Conservation (phyloP, 2,329 filamentous ascomycete species). For the Coniella vitis region DNA sequence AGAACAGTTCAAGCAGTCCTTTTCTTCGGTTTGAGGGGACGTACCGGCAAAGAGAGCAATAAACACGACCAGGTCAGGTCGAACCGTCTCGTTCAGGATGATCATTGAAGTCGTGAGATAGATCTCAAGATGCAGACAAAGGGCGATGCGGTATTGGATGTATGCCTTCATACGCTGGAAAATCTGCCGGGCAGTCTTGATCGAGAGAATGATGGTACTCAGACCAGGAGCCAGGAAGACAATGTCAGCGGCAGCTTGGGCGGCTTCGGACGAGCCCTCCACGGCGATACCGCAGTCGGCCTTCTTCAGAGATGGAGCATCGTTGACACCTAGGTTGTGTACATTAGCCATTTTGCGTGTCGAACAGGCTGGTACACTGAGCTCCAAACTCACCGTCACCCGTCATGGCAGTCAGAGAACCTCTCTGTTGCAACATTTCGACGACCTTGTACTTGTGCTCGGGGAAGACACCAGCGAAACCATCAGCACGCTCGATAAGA, state of each 20-base stretch:
- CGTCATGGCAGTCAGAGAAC: conserved; percentile 69
- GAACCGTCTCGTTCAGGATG: conserved; percentile 71
- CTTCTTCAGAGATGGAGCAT: conserved; percentile 67
- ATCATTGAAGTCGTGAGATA: conserved; percentile 74
- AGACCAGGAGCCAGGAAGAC: conserved; percentile 69
- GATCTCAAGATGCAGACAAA: conserved; percentile 67
- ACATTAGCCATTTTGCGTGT: neutral
- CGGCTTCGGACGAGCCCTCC: conserved; percentile 65
- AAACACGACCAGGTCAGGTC: conserved; percentile 69
- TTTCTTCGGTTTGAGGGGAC: too few relatives aligned
- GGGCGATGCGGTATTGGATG: conserved; percentile 70
- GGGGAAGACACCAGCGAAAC: conserved; percentile 68
- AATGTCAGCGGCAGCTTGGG: conserved; percentile 66
- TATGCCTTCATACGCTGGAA: conserved; percentile 76
- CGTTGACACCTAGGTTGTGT: conserved; percentile 51
- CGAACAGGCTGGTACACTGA: neutral
- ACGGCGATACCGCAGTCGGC: conserved; percentile 68
- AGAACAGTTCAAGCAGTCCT: too few relatives aligned
- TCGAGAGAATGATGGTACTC: conserved; percentile 63
- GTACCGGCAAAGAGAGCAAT: conserved; percentile 61
- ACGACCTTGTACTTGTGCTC: conserved; percentile 73
- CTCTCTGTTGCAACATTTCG: conserved; percentile 64
- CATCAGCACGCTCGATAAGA: conserved; percentile 66
- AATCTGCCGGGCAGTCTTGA: conserved; percentile 68
- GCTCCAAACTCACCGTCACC: conserved; percentile 44